These are phyloP conservation scores for Venturia nashicola DNA, from an alignment of 2,329 filamentous ascomycete genomes.

Conservation along the genomic window DNA sequence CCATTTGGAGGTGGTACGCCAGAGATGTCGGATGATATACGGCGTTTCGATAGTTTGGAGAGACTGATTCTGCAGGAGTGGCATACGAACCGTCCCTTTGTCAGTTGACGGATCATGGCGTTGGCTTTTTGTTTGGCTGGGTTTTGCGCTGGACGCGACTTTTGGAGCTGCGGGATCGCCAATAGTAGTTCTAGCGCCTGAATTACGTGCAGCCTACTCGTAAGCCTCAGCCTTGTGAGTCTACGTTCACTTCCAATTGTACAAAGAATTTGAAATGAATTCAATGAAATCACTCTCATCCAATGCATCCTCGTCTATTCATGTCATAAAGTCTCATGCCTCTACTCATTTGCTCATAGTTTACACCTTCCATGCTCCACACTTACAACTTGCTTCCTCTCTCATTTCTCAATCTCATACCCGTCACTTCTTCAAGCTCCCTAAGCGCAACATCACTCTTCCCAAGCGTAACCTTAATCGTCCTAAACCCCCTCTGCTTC, in stretches of 20 bases:
- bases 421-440: conserved; percentile 64
- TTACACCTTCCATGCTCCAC: too few relatives aligned
- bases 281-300: too few relatives aligned
- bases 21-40: not conserved
- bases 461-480: conserved; percentile 74
- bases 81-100: not conserved
- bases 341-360: too few relatives aligned
- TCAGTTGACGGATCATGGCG: not conserved
- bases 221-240: not conserved
- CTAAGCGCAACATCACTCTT: conserved; percentile 69
- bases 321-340: too few relatives aligned
- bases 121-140: not conserved
- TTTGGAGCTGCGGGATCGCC: not conserved
- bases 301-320: too few relatives aligned
- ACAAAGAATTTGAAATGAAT: too few relatives aligned
- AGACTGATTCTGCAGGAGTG: not conserved
- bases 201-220: not conserved
- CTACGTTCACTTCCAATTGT: too few relatives aligned
- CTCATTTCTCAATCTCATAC: conserved; percentile 46
- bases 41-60: not conserved
- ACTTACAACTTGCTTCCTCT: not conserved
- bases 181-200: not conserved
- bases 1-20: not conserved
- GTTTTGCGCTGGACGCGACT: not conserved
- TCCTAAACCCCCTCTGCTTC: conserved; percentile 60